These are phyloP conservation scores for Mediolabrus comicus DNA, from an alignment of 108 stramenopile species.

Conservation along the genomic window DNA sequence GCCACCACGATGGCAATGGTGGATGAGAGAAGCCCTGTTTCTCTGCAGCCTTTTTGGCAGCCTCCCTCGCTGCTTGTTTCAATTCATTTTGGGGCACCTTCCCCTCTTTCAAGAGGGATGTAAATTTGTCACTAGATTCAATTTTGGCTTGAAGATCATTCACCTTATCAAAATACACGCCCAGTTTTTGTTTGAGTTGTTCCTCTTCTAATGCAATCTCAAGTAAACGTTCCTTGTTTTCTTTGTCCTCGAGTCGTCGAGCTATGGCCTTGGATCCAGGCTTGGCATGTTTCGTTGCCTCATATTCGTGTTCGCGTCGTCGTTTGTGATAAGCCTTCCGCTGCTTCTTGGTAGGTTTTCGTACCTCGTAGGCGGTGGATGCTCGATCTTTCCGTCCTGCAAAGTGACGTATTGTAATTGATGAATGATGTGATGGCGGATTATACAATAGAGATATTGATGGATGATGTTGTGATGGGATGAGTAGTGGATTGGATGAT, in stretches of 20 bases:
- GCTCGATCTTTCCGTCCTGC: conserved; percentile 66
- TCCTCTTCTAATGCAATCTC: conserved; percentile 55
- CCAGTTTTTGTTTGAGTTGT: conserved; percentile 29
- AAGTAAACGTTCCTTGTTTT: conserved; percentile 13
- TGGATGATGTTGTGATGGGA: too few species aligned
- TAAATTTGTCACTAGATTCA: conserved; percentile 28
- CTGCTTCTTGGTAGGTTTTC: conserved; percentile 70
- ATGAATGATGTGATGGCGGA: background rate
- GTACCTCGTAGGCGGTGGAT: conserved; percentile 53
- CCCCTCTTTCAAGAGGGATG: conserved; percentile 11
- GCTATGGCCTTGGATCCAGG: conserved; percentile 72
- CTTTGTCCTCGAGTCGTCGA: conserved; percentile 35
- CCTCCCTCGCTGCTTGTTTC: conserved; percentile 20
- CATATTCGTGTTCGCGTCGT: conserved; percentile 28
- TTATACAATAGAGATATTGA: too few species aligned
- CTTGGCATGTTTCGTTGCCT: conserved; percentile 54
- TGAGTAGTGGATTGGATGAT: background rate
- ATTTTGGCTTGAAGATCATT: conserved; percentile 25
- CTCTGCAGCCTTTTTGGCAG: conserved; percentile 41
- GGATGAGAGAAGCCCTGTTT: conserved; percentile 27
- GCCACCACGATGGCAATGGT: conserved; percentile 31
- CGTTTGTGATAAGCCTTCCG: conserved; percentile 59
- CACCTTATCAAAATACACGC: conserved; percentile 43
- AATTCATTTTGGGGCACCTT: conserved; percentile 19
- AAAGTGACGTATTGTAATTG: conserved; percentile 8